Evolutionary conservation across 768 basidiomycete species (phyloP), one percentile per base, ranked within the genome.

Genomic region (Lenzites betulinus): DNA sequence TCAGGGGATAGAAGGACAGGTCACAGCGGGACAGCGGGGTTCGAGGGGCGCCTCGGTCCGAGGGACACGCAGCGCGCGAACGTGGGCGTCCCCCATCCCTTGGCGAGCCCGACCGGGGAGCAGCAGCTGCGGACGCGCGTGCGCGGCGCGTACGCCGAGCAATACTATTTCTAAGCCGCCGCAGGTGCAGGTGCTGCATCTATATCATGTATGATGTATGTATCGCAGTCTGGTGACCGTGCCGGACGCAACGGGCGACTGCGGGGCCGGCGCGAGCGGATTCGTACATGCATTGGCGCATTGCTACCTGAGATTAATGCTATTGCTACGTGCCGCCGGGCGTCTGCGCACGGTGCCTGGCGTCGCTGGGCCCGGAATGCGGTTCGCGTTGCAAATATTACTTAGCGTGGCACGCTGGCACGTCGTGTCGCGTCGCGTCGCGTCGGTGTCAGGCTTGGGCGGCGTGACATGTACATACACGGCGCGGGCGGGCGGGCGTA

Each of bases 331-430:
- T 26, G 33, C 47, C 28, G 47, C 47, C 33, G 47, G 28, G 49
- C 49, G 49, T 51, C 51, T 38, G 36, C 51, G 35, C 36, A 20
- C 49, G 30, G 51, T 51, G 51, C 49, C 49, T 51, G 15, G 36
- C 51, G 3, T 22, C 30, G 30, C 30, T 33, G 30, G 30, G 11
- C n/a, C n/a, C n/a, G n/a, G n/a, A n/a, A n/a, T n/a, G n/a, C n/a
- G n/a, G n/a, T n/a, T n/a, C n/a, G n/a, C n/a, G n/a, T 33, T 33
- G 30, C 30, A 33, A 11, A 5, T 33, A 11, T 11, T 11, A 33
- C 11, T 33, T 33, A 11, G 30, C 30, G 30, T 33, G 30, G 30
- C 30, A 35, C 36, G 35, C 20, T 16, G 47, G 26, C 47, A 26
- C 25, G 23, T 28, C 23, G 11, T 4, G 30, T 15, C 30, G n/a